These are phyloP conservation scores for Starmerella floris DNA, from an alignment of 805 yeast genomes.

Conservation along the genomic window DNA sequence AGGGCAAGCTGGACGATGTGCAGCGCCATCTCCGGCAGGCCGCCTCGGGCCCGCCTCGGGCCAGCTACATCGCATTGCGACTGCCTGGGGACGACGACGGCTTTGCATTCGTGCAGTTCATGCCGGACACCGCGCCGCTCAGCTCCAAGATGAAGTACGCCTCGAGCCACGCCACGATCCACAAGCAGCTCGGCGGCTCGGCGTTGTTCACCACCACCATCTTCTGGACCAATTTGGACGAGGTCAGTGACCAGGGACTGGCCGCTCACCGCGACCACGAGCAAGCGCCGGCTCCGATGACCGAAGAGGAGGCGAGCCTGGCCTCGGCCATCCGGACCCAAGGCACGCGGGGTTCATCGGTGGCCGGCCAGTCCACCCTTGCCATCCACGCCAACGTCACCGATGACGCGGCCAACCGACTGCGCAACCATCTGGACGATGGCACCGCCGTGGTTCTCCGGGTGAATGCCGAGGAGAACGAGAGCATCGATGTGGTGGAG, in stretches of 20 bases:
- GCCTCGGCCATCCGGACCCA: slow-evolving; percentile 30
- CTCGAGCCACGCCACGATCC: slow-evolving; percentile 65
- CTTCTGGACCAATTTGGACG: slow-evolving; percentile 45
- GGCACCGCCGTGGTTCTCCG: slow-evolving; percentile 22
- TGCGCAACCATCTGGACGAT: slow-evolving; percentile 14
- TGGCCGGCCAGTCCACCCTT: slow-evolving; percentile 18
- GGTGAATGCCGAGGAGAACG: slow-evolving; percentile 41
- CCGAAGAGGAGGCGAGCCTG: slow-evolving; percentile 45
- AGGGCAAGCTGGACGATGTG: slow-evolving; percentile 28
- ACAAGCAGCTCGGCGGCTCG: slow-evolving; percentile 57
- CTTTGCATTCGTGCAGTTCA: slow-evolving; percentile 61
- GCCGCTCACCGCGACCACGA: slow-evolving; percentile 30
- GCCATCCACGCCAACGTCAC: slow-evolving; percentile 18
- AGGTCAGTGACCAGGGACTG: slow-evolving; percentile 41
- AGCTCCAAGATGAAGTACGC: slow-evolving; percentile 88
- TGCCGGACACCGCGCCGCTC: slow-evolving; percentile 76
- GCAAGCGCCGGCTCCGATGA: slow-evolving; percentile 36
- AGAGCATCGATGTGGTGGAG: slow-evolving; percentile 34
- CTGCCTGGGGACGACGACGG: slow-evolving; percentile 15
- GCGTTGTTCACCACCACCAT: slow-evolving; percentile 39
- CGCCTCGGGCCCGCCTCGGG: slow-evolving; percentile 23
- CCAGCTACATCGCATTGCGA: slow-evolving; percentile 40
- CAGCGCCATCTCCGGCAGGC: slow-evolving; percentile 29
- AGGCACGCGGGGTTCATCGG: slow-evolving; percentile 23
- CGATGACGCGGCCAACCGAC: slow-evolving; percentile 18